Evolutionary conservation across 495 filamentous ascomycete species (phyloP), one percentile per base, ranked within the genome.

Genomic region (Viridothelium virens): DNA sequence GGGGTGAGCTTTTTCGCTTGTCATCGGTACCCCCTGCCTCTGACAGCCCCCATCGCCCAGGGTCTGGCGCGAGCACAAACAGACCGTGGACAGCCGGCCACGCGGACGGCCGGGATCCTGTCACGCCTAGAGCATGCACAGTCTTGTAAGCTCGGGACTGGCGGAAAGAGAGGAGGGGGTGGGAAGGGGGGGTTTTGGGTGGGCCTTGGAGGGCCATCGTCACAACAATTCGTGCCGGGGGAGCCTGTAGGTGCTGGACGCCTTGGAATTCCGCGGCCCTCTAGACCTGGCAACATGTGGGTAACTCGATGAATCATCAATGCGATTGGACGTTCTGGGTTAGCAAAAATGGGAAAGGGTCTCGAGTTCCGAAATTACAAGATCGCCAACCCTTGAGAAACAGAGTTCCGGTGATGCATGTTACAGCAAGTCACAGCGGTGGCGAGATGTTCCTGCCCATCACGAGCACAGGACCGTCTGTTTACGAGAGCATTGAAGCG

Each of bases 361-460:
- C 11, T 33, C 18, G 7, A 31, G 11, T 59, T 59, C 53, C 53
- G 53, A 59, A 59, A 59, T 59, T 59, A 18, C 53, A 6, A 18
- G 25, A 59, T 59, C 53, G 11, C 36, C 53, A 59, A n/a, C 7
- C 53, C 5, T 7, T 36, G 25, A 18, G 33, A 7, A 9, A 59
- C 11, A 53, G 7, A 18, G 7, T 59, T 7, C 18, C 31, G 11
- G 25, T 59, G 18, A 59, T 18, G 53, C n/a, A 53, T 14, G 48
- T 53, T 5, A 53, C 48, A 11, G 53, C n/a, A 53, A 53, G 48
- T 53, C 12, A 53, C 48, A 11, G 48, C 48, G 48, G 48, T 53
- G n/a, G n/a, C 12, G 12, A 53, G n/a, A 25, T 25, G 25, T 25
- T 25, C 25, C 25, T 25, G 25, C 25, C 25, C 25, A 53, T 53